phyloP scores from a whole-genome alignment of 116 monocot species.

The Zostera marina region DNA sequence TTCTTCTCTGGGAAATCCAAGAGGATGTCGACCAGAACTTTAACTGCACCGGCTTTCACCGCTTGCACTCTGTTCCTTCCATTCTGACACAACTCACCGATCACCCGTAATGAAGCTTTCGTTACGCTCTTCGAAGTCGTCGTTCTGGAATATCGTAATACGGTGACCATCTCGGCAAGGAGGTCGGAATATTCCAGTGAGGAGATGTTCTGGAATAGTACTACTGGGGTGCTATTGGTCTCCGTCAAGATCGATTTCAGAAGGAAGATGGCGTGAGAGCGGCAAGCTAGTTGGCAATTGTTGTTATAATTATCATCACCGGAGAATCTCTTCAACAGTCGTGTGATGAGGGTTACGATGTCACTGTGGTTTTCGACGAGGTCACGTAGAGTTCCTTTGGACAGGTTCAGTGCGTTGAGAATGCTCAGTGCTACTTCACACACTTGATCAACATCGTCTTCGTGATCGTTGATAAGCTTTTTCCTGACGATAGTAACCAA shows the following conservation, averaged over 20 bases:
- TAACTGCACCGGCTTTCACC: conserved; percentile 13
- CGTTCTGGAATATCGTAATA: conserved; percentile 13
- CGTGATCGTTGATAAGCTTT: neutral
- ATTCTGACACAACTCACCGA: conserved; percentile 6
- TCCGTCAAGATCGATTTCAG: conserved; percentile 18
- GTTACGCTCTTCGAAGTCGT: conserved; percentile 16
- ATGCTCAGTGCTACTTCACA: neutral
- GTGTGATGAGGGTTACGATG: conserved; percentile 18
- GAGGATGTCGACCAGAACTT: conserved; percentile 13
- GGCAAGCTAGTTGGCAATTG: conserved; percentile 9
- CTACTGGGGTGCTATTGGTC: too few relatives aligned
- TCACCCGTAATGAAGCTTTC: conserved; percentile 18
- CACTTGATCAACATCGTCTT: neutral
- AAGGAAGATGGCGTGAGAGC: conserved; percentile 22
- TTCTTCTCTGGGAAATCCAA: conserved; percentile 13
- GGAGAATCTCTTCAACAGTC: neutral
- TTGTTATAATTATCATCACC: too few relatives aligned
- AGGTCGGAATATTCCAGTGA: conserved; percentile 3
- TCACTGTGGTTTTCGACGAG: conserved; percentile 13
- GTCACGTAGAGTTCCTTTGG: conserved; percentile 5
- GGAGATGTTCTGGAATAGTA: neutral
- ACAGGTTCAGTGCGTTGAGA: neutral
- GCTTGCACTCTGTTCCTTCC: conserved; percentile 21
- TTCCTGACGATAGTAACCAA: conserved; percentile 22
- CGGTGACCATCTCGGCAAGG: conserved; percentile 13